phyloP scores from a whole-genome alignment of 2,329 filamentous ascomycete genomes.

The Alternaria incomplexa region DNA sequence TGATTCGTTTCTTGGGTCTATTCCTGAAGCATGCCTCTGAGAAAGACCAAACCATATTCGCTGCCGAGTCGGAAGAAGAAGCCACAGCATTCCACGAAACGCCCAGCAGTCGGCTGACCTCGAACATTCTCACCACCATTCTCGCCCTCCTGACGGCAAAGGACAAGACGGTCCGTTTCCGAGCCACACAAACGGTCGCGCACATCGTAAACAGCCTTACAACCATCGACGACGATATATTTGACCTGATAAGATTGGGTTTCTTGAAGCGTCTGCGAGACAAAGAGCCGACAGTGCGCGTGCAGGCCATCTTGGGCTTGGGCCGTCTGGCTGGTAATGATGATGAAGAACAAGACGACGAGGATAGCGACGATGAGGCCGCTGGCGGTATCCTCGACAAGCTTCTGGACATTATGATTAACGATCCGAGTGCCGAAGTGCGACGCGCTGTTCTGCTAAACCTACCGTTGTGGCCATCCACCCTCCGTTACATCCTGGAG shows the following conservation, averaged over 20 bases:
- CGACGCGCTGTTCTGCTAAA: constrained; percentile 87
- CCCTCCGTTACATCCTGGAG: constrained; percentile 86
- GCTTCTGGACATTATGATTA: constrained; percentile 85
- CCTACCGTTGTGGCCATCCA: constrained; percentile 81
- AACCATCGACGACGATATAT: constrained; percentile 89
- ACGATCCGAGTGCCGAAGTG: constrained; percentile 93
- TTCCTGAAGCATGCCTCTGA: constrained; percentile 76
- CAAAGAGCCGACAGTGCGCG: constrained; percentile 89
- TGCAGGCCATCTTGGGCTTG: constrained; percentile 91
- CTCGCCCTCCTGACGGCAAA: constrained; percentile 82
- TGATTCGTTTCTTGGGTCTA: constrained; percentile 83
- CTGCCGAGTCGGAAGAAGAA: constrained; percentile 65
- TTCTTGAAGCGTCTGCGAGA: constrained; percentile 87
- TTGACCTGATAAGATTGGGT: constrained; percentile 78
- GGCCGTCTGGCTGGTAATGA: constrained; percentile 77
- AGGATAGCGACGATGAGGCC: constrained; percentile 71
- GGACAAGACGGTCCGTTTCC: constrained; percentile 90
- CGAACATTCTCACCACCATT: constrained; percentile 73
- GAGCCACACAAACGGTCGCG: constrained; percentile 86
- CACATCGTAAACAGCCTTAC: constrained; percentile 93
- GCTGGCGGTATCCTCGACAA: constrained; percentile 77
- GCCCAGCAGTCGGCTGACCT: constrained; percentile 79
- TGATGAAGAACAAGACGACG: constrained; percentile 65
- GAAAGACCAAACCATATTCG: constrained; percentile 52
- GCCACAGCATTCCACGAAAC: constrained; percentile 78